Conservation (phyloP, 1,284 basidiomycete genomes). For the Ceratobasidium papillatum region DNA sequence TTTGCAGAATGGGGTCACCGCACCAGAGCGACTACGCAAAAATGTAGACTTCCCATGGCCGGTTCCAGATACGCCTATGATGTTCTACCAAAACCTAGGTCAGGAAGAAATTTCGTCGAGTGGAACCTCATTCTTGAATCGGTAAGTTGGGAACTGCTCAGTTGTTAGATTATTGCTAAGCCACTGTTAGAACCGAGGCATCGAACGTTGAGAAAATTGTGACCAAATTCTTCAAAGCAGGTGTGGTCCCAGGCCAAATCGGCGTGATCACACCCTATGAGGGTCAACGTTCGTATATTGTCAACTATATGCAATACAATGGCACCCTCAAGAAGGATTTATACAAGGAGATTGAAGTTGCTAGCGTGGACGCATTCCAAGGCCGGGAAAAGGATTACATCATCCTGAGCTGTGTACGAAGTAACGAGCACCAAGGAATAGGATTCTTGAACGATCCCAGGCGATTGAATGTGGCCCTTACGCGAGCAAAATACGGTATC, state of each 20-base stretch:
- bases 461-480: conserved; percentile 95
- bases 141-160: conserved; percentile 55
- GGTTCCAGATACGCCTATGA: conserved; percentile 97
- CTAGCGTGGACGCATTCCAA: conserved; percentile 99
- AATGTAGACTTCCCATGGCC: conserved; percentile 99
- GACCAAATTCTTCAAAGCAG: conserved; percentile 99
- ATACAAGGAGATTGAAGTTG: conserved; percentile 99
- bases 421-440: conserved; percentile 99
- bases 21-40: conserved; percentile 94
- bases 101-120: conserved; percentile 99
- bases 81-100: conserved; percentile 99
- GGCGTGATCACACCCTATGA: conserved; percentile 99
- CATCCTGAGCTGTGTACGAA: conserved; percentile 97
- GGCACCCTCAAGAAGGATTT: conserved; percentile 98
- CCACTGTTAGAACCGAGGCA: conserved; percentile 83
- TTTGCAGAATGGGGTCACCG: conserved; percentile 98
- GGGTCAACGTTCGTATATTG: conserved; percentile 98
- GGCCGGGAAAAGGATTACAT: conserved; percentile 99
- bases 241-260: conserved; percentile 94
- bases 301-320: conserved; percentile 99
- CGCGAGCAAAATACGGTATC: conserved; percentile 96
- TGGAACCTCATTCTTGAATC: conserved; percentile 98
- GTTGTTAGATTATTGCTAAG: conserved; percentile 39
- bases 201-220: conserved; percentile 99
- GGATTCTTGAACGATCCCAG: conserved; percentile 99